These are phyloP conservation scores for Phytophthora foliorum DNA, from an alignment of 352 stramenopile genomes.

Conservation along the genomic window DNA sequence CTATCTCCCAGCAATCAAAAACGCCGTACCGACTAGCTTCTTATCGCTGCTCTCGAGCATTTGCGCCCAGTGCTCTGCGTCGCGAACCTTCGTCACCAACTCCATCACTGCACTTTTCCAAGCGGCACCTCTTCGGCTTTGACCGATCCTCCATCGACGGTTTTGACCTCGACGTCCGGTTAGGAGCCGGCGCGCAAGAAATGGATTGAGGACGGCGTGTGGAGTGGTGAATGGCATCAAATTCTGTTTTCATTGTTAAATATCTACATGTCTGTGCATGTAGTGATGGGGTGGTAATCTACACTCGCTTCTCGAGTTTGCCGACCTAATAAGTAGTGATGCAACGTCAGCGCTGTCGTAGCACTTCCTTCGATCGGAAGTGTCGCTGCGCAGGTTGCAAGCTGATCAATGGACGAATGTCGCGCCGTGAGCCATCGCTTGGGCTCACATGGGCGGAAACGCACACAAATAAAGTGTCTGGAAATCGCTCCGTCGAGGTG, in stretches of 20 bases:
- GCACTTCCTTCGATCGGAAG: slow-evolving; percentile 49
- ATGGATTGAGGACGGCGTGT: background rate
- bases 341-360: slow-evolving; percentile 12
- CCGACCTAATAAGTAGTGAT: slow-evolving; percentile 38
- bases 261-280: slow-evolving; percentile 36
- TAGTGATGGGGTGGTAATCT: slow-evolving; percentile 29
- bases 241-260: slow-evolving; percentile 33
- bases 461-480: slow-evolving; percentile 25
- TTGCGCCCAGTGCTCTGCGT: slow-evolving; percentile 68
- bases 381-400: slow-evolving; percentile 7
- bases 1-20: background rate
- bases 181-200: background rate
- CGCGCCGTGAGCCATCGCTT: slow-evolving; percentile 21
- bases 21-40: slow-evolving; percentile 64
- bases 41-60: slow-evolving; percentile 66
- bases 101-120: slow-evolving; percentile 40
- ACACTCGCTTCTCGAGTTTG: slow-evolving; percentile 29
- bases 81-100: slow-evolving; percentile 62
- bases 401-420: slow-evolving; percentile 4
- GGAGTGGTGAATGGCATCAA: background rate
- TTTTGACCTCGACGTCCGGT: background rate
- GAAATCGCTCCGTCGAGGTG: background rate
- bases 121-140: slow-evolving; percentile 17
- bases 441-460: slow-evolving; percentile 11
- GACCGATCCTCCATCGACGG: slow-evolving; percentile 2